phyloP scores from a whole-genome alignment of 1,284 basidiomycete species.

The Trichosporon ovoides region DNA sequence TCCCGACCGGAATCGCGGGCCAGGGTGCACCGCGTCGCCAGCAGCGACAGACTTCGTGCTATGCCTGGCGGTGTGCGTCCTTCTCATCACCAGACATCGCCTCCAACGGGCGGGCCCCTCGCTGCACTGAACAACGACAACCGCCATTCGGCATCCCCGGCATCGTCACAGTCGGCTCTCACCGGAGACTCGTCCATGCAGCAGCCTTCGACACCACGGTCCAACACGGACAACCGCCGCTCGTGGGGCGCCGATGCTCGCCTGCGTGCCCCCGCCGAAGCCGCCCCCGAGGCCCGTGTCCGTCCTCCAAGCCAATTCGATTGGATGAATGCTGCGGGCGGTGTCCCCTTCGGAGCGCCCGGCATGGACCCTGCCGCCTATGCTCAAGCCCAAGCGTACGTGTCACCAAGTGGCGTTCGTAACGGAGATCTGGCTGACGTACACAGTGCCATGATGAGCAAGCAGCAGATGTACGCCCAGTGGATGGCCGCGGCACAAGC shows the following conservation, averaged over 20 bases:
- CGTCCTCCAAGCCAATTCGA: conserved; percentile 11
- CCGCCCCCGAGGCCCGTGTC: conserved; percentile 6
- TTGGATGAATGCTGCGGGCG: conserved; percentile 5
- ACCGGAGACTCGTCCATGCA: conserved; percentile 21
- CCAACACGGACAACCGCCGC: conserved; percentile 8
- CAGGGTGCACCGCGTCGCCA: conserved; percentile 3
- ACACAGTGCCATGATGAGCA: conserved; percentile 26
- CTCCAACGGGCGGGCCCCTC: conserved; percentile 6
- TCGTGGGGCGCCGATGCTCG: conserved; percentile 14
- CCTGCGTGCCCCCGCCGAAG: background rate
- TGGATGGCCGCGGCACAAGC: conserved; percentile 41
- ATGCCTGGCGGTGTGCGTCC: background rate
- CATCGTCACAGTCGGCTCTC: conserved; percentile 24
- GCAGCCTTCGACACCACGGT: conserved; percentile 27
- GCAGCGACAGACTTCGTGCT: conserved; percentile 9
- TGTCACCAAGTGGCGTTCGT: background rate
- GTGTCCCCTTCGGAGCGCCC: background rate
- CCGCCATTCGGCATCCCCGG: conserved; percentile 21
- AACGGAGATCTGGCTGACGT: background rate
- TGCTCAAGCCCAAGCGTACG: conserved; percentile 11
- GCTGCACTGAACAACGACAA: conserved; percentile 3
- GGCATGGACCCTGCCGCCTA: conserved; percentile 7
- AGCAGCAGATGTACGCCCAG: conserved; percentile 41
- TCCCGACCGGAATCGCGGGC: conserved; percentile 9
- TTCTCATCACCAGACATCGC: conserved; percentile 8